These are phyloP conservation scores for Daldinia childiae DNA, from an alignment of 495 filamentous ascomycete genomes.

Conservation along the genomic window DNA sequence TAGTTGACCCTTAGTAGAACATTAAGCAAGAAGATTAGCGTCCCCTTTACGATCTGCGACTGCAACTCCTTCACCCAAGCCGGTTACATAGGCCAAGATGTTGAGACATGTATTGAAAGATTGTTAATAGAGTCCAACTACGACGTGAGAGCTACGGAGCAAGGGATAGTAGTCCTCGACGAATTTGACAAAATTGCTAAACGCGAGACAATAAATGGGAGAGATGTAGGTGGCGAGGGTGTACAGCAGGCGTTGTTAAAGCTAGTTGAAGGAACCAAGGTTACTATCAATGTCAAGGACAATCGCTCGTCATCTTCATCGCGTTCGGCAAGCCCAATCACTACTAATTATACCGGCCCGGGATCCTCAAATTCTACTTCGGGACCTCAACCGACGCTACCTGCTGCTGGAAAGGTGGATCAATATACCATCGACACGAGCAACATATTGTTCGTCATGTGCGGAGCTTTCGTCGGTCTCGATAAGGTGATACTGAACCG, in stretches of 20 bases:
- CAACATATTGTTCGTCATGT: slow-evolving; percentile 96
- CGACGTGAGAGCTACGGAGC: slow-evolving; percentile 83
- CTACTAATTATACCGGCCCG: slow-evolving; percentile 49
- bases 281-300: slow-evolving; percentile 87
- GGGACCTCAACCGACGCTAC: slow-evolving; percentile 45
- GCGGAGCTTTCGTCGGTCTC: slow-evolving; percentile 92
- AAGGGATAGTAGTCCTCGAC: slow-evolving; percentile 93
- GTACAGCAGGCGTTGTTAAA: slow-evolving; percentile 97
- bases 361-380: slow-evolving; percentile 47
- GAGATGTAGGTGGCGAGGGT: slow-evolving; percentile 91
- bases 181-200: slow-evolving; percentile 95
- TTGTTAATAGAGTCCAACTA: slow-evolving; percentile 91
- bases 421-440: slow-evolving; percentile 91
- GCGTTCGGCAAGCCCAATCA: slow-evolving; percentile 57
- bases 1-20: slow-evolving; percentile 47
- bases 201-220: slow-evolving; percentile 61
- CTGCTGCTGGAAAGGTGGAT: slow-evolving; percentile 73
- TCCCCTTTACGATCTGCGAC: slow-evolving; percentile 97
- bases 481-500: slow-evolving; percentile 88
- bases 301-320: slow-evolving; percentile 63
- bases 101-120: slow-evolving; percentile 89
- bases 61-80: slow-evolving; percentile 98
- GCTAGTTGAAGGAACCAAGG: slow-evolving; percentile 93
- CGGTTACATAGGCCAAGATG: slow-evolving; percentile 97
- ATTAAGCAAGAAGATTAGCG: slow-evolving; percentile 72